Percentiles rank a stretch among this genome's conserved stretches.
Evolutionary conservation across 2,329 filamentous ascomycete species (phyloP).

Genomic region (Diaporthe citri): DNA sequence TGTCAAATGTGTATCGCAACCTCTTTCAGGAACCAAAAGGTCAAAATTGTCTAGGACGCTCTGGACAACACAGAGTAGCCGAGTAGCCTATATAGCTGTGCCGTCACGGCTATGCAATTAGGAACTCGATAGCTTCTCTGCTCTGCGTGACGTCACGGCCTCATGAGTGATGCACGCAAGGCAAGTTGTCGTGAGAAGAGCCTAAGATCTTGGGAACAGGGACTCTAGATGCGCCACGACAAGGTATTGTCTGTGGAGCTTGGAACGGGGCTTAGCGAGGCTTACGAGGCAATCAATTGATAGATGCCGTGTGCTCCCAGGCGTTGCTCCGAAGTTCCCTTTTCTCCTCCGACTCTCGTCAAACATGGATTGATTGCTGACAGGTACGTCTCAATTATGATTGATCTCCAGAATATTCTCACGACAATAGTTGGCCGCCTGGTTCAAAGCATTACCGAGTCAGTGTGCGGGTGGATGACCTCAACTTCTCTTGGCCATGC

Average conservation of each 20-base stretch:
- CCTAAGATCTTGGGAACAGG: background rate
- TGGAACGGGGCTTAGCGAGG: background rate
- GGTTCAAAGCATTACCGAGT: background rate
- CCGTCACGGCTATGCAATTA: too few relatives aligned
- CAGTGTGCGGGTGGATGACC: background rate
- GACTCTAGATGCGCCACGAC: background rate
- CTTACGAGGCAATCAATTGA: background rate
- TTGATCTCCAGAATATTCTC: background rate
- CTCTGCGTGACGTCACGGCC: background rate
- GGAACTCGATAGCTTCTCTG: background rate
- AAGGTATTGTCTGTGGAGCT: background rate
- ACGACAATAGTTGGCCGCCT: background rate
- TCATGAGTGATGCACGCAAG: background rate
- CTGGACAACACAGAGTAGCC: too few relatives aligned
- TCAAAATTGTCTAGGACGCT: too few relatives aligned
- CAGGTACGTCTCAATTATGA: background rate
- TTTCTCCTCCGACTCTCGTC: background rate
- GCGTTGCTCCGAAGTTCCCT: background rate
- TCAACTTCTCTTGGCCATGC: background rate
- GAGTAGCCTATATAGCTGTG: too few relatives aligned
- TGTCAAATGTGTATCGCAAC: too few relatives aligned
- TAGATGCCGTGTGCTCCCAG: background rate
- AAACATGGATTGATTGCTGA: background rate
- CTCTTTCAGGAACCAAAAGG: too few relatives aligned
- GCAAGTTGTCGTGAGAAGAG: background rate